A percentile compares a stretch with the other conserved stretches of the same genome.
Conservation (phyloP, 2,329 filamentous ascomycete genomes). For the Hypoxylon sp. region DNA sequence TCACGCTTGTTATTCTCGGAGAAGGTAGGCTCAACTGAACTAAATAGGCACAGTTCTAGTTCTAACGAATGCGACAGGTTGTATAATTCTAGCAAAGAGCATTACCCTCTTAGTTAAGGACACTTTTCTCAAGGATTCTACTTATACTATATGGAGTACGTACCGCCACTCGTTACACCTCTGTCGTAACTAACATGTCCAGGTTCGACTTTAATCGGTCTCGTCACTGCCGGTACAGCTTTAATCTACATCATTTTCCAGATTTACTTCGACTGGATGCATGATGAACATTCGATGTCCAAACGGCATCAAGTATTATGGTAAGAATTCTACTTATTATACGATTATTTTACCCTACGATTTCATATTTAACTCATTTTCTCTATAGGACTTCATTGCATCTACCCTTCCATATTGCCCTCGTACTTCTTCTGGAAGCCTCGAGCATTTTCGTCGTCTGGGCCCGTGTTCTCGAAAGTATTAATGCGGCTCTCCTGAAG, state of each 20-base stretch:
- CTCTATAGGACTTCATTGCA: slow-evolving; percentile 65
- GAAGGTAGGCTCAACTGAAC: slow-evolving; percentile 61
- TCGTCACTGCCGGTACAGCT: slow-evolving; percentile 57
- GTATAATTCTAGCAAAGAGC: slow-evolving; percentile 68
- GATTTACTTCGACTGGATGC: slow-evolving; percentile 73
- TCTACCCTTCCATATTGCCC: slow-evolving; percentile 74
- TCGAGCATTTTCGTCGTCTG: slow-evolving; percentile 69
- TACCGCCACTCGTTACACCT: not conserved
- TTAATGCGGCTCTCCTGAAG: slow-evolving; percentile 34
- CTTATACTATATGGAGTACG: slow-evolving; percentile 47
- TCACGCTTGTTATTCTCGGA: slow-evolving; percentile 77
- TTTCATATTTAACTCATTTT: slow-evolving; percentile 3
- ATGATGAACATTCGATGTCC: slow-evolving; percentile 70
- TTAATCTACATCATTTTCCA: slow-evolving; percentile 64
- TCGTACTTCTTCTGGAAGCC: slow-evolving; percentile 75
- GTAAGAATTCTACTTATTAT: slow-evolving; percentile 24
- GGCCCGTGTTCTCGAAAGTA: slow-evolving; percentile 55
- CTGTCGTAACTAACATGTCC: slow-evolving; percentile 28
- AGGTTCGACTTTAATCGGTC: slow-evolving; percentile 59
- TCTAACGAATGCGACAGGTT: slow-evolving; percentile 49
- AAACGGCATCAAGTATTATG: slow-evolving; percentile 70
- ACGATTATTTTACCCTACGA: not conserved
- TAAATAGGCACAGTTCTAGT: not conserved
- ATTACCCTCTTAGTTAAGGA: slow-evolving; percentile 66
- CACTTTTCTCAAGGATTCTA: slow-evolving; percentile 58